Base-by-base conservation (phyloP, 2,329 filamentous ascomycete genomes). In the Sporothrix humicola region DNA sequence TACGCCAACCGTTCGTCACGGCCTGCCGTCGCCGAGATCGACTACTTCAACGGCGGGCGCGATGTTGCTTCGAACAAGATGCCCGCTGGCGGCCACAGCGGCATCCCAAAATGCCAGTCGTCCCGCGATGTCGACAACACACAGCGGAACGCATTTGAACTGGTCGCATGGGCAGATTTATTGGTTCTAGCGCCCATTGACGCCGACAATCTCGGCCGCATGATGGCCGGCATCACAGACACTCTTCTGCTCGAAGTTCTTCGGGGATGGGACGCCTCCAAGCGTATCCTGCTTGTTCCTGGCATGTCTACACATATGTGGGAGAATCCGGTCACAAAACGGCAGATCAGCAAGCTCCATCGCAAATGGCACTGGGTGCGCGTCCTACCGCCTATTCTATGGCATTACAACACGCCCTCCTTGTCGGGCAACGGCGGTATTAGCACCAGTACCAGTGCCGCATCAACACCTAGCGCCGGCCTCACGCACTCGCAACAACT, bases 251-350 rank as follows among this genome's bases (percentile, higher is more conserved):
- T 97, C 71, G 92, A 95, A 77, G 89, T 97, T 0, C 81, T 98
- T 68, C 89, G 95, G 71, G 92, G 93, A 73, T 98, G 95, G 95
- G 91, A 97, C 78, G 90, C 92, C 0, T 91, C 91, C 7, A 97
- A 97, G 83, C 92, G 91, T 77, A 92, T 97, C 44, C 83, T 97
- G 68, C 84, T 98, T 73, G 91, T 97, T 7, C 94, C 95, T 0
- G 93, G 93, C 76, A 97, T 98, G 94, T 95, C 93, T 48, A 90
- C 89, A 0, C 88, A 92, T 74, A 94, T 95, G 90, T 97, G 94
- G 94, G 90, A 95, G 79, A 94, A 96, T 78, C 93, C 94, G 2
- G 91, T 95, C 83, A 97, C 93, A 17, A 93, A 93, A 83, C 92
- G 94, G 78, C 94, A 97, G 79, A 87, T 97, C 75, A 92, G 89